Evolutionary conservation across 23 red algal genomes (phyloP).

Genomic region (Chondrus crispus): DNA sequence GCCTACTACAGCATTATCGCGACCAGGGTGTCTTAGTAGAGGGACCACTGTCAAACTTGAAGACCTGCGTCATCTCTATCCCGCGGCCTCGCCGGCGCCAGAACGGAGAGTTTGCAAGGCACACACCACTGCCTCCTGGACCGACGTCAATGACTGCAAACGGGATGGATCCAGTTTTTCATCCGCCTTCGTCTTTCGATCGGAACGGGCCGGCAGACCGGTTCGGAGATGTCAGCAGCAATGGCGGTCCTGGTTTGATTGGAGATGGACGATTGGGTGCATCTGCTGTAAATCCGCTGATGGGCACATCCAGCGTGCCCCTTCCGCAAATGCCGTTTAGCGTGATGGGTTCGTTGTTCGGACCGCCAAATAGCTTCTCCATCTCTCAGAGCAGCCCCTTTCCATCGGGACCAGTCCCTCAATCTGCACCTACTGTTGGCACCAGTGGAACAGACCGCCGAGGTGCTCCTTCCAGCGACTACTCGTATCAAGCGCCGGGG

Average conservation of each 20-base stretch:
- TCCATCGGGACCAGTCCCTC: not conserved
- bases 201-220: constrained; percentile 17
- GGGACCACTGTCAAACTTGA: constrained; percentile 79
- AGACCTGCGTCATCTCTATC: constrained; percentile 54
- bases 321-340: constrained; percentile 66
- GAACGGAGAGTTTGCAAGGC: constrained; percentile 62
- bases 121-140: constrained; percentile 47
- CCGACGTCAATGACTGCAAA: constrained; percentile 32
- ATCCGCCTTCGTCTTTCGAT: constrained; percentile 40
- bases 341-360: constrained; percentile 66
- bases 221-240: constrained; percentile 3
- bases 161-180: constrained; percentile 54
- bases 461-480: constrained; percentile 57
- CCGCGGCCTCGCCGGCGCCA: constrained; percentile 66
- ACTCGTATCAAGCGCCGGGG: constrained; percentile 54
- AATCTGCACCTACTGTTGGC: not conserved
- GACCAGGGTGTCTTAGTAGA: constrained; percentile 76
- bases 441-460: constrained; percentile 22
- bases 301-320: constrained; percentile 52
- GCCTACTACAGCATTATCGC: constrained; percentile 68
- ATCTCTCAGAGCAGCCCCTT: constrained; percentile 48
- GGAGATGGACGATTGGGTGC: constrained; percentile 36
- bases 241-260: constrained; percentile 55
- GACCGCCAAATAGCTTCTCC: constrained; percentile 32
- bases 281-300: constrained; percentile 57